A percentile compares a stretch with the other conserved stretches of the same genome.
phyloP scores from a whole-genome alignment of 768 basidiomycete species.

The Pholiota conissans region DNA sequence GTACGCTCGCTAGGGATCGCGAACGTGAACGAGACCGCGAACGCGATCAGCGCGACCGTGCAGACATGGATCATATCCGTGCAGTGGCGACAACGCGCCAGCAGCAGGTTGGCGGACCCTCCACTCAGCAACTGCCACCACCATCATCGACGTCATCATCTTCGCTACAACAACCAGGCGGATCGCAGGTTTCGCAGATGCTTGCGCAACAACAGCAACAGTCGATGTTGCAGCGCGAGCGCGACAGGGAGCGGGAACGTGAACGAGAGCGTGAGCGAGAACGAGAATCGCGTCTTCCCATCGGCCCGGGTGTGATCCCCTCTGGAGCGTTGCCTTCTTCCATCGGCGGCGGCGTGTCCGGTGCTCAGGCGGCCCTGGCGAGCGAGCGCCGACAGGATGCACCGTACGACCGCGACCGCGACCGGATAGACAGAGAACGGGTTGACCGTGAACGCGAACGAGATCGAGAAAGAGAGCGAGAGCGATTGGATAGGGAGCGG shows the following conservation, averaged over 20 bases:
- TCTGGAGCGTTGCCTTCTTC: not conserved
- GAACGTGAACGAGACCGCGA: slow-evolving; percentile 15
- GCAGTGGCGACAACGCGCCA: not conserved
- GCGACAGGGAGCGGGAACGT: no score
- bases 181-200: no score
- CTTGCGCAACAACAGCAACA: not conserved
- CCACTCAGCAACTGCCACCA: no score
- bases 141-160: no score
- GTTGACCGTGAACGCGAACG: slow-evolving; percentile 1
- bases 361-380: slow-evolving; percentile 15
- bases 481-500: slow-evolving; percentile 13
- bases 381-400: not conserved
- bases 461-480: slow-evolving; percentile 13
- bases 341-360: slow-evolving; percentile 8
- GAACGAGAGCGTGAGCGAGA: slow-evolving; percentile 10
- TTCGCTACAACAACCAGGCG: no score
- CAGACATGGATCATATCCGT: slow-evolving; percentile 15
- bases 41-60: slow-evolving; percentile 7
- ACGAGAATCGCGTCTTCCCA: not conserved
- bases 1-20: not conserved
- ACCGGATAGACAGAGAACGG: not conserved
- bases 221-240: not conserved
- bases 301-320: not conserved
- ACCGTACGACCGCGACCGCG: slow-evolving; percentile 6
- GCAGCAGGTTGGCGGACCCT: not conserved